Percentiles rank a stretch among this genome's conserved stretches.
phyloP scores from a whole-genome alignment of 1,139 yeast genomes.

The Saccharomyces pastorianus region DNA sequence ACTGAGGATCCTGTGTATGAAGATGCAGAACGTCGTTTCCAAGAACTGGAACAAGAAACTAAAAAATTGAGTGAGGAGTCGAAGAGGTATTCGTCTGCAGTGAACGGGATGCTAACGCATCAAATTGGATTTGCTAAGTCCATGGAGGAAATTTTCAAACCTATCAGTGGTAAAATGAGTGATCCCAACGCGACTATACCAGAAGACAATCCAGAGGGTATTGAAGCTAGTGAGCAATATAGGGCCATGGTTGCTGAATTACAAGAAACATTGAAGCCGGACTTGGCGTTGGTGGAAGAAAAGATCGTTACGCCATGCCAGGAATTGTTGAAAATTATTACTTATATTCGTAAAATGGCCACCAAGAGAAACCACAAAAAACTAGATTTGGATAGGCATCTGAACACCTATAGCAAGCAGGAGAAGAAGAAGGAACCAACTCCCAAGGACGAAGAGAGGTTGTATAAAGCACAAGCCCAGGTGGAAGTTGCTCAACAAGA shows the following conservation, averaged over 20 bases:
- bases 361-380: slow-evolving; percentile 93
- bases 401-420: slow-evolving; percentile 56
- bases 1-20: slow-evolving; percentile 82
- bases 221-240: slow-evolving; percentile 87
- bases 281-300: slow-evolving; percentile 82
- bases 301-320: slow-evolving; percentile 89
- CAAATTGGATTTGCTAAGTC: slow-evolving; percentile 91
- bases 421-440: slow-evolving; percentile 73
- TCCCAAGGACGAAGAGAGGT: slow-evolving; percentile 81
- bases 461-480: slow-evolving; percentile 84
- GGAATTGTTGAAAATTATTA: slow-evolving; percentile 75
- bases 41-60: slow-evolving; percentile 82
- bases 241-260: slow-evolving; percentile 79
- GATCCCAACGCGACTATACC: slow-evolving; percentile 81
- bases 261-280: slow-evolving; percentile 83
- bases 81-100: slow-evolving; percentile 80
- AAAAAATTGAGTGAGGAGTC: slow-evolving; percentile 86
- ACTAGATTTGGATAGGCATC: slow-evolving; percentile 84
- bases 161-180: slow-evolving; percentile 83
- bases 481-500: slow-evolving; percentile 90
- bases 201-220: slow-evolving; percentile 95
- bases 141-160: slow-evolving; percentile 92
- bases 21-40: slow-evolving; percentile 94
- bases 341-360: slow-evolving; percentile 83
- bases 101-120: slow-evolving; percentile 85